Evolutionary conservation across 2,329 filamentous ascomycete genomes (phyloP), one percentile per base, ranked within the genome.

Genomic region (Orbilia javanica): DNA sequence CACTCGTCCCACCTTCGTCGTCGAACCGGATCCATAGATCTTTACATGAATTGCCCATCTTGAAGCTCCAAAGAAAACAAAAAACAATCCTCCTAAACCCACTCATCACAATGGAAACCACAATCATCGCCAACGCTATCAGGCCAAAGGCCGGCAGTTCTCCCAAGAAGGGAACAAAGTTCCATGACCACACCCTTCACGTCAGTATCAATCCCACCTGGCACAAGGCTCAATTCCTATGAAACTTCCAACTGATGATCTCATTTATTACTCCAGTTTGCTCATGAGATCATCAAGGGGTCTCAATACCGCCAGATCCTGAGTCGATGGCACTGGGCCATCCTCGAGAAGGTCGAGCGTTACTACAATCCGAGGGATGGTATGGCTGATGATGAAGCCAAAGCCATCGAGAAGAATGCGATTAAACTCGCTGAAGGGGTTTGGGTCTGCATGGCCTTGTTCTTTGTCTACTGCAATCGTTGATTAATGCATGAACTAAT

Each of bases 291-390:
- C 8, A 78, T 78, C 34, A 63, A 50, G 13, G 18, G 25, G 4
- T 78, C 74, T 20, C 10, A 27, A 1, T 48, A 63, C 13, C 6
- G 13, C 15, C 7, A 63, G 6, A n/a, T 8, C 22, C 18, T 55
- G 22, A 7, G 10, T 6, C 25, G 62, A 15, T 78, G 74, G 74
- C 74, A 72, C 20, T 72, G 74, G 74, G 74, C 42, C 52, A 27
- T 77, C 7, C 7, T 77, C 13, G 65, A 71, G 6, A 62, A 31
- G 36, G 50, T 53, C 22, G 20, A 25, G 22, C 39, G 20, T n/a
- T 25, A 42, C 39, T 27, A 7, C 10, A 18, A 31, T 13, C 13
- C 65, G 4, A 34, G 66, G 13, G 4, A 18, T 15, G 15, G 31
- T 1, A 44, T 50, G 31, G 13, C 39, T 6, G n/a, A n/a, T n/a